Conservation (phyloP, 208 protist genomes). For the Trypanosoma vivax region DNA sequence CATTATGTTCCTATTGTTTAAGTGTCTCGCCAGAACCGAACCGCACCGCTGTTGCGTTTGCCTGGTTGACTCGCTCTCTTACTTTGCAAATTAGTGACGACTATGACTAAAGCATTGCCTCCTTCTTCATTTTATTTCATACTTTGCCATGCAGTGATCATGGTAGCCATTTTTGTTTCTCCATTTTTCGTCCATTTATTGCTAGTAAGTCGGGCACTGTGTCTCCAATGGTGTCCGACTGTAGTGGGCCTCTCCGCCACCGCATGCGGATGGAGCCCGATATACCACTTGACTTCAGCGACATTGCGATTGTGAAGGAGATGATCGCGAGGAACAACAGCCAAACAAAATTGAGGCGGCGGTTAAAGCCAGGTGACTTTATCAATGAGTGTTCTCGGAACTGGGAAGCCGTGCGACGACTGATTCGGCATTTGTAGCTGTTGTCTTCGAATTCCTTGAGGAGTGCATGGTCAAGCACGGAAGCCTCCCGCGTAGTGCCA, state of each 20-base stretch:
- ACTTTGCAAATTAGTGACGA: no score
- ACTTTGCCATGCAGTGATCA: not conserved
- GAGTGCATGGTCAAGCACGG: conserved; percentile 44
- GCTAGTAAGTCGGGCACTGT: no score
- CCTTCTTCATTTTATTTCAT: conserved; percentile 4
- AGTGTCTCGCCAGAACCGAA: no score
- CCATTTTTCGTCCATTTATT: conserved; percentile 3
- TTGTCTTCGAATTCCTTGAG: conserved; percentile 28
- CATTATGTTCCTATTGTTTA: no score
- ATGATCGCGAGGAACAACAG: conserved; percentile 57
- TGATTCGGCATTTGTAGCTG: conserved; percentile 1
- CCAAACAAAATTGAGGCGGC: conserved; percentile 34
- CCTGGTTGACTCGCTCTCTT: no score
- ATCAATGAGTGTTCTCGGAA: conserved; percentile 55
- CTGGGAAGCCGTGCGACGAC: conserved; percentile 25
- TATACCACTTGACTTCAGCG: conserved; percentile 31
- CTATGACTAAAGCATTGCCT: no score
- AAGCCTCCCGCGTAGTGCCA: conserved; percentile 44
- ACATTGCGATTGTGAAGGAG: conserved; percentile 34
- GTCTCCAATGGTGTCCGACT: conserved; percentile 5
- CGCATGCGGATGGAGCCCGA: conserved; percentile 24
- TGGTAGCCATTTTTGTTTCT: not conserved
- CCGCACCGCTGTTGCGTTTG: no score
- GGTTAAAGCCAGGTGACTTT: conserved; percentile 48
- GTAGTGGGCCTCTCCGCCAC: conserved; percentile 6